Evolutionary conservation across 225 moss, liverwort and hornwort genomes (phyloP).

Genomic region (Physcomitrellopsis africana): DNA sequence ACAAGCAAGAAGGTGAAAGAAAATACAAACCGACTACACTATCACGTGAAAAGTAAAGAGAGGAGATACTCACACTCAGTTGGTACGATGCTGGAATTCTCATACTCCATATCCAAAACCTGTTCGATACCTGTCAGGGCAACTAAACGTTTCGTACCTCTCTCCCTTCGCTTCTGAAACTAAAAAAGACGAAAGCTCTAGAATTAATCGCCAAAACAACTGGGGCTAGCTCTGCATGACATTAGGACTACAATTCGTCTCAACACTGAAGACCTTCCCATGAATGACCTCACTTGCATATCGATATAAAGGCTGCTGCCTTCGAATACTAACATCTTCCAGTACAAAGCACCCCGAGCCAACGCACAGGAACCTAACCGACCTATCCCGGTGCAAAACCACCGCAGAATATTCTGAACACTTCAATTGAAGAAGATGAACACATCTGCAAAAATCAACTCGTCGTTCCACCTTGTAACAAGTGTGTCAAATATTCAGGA

Average conservation of each 20-base stretch:
- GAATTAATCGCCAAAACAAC: constrained; percentile 32
- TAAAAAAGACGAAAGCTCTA: constrained; percentile 13
- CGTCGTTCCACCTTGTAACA: no score
- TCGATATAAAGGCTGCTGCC: constrained; percentile 22
- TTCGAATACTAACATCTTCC: constrained; percentile 31
- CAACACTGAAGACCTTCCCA: constrained; percentile 13
- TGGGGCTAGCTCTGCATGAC: constrained; percentile 31
- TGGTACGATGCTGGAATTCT: constrained; percentile 35
- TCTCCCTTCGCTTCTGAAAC: constrained; percentile 26
- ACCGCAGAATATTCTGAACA: background rate
- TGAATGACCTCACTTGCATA: constrained; percentile 16
- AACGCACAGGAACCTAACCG: background rate
- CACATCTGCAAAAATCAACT: no score
- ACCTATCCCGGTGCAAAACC: background rate
- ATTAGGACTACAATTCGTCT: constrained; percentile 26
- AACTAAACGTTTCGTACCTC: constrained; percentile 1
- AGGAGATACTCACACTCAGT: constrained; percentile 48
- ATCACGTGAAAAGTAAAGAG: background rate
- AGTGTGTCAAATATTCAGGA: no score
- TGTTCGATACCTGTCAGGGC: constrained; percentile 10
- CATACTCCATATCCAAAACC: constrained; percentile 47
- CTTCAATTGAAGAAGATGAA: no score
- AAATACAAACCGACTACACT: constrained; percentile 9
- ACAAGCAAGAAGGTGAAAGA: constrained; percentile 9
- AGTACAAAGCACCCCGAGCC: constrained; percentile 8